Evolutionary conservation across 768 basidiomycete species (phyloP), one percentile per base, ranked within the genome.

Genomic region (Boletus vinaceobasis): DNA sequence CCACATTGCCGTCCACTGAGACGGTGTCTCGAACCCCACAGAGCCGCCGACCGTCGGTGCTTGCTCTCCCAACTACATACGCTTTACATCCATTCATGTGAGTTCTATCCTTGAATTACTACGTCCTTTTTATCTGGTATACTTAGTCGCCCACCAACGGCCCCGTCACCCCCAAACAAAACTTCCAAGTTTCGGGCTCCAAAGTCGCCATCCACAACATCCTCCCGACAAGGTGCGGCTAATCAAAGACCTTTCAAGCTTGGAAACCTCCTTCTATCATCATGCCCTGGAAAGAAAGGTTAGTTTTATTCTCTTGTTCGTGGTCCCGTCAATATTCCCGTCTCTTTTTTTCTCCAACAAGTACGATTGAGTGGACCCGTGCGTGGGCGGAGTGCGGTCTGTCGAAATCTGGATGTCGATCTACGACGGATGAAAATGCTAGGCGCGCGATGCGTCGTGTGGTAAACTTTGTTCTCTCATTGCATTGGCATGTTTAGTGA

Each of bases 231-330:
- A 50, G 40, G 26, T 39, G 17, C 56, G 55, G 2, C 48, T 57
- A 52, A 47, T 26, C 52, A 57, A 33, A 61, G 66, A 26, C 56
- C 60, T 11, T 71, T 73, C 29, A 64, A 64, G 13, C 71, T 96
- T 9, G 95, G 95, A n/a, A 98, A 98, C 69, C 73, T 98, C 21
- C 79, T 87, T 48, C 71, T 98, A 32, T 93, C 90, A 7, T 93
- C 90, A 7, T 98, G 96, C 74, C 95, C 95, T 3, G 95, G 95
- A 5, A 98, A 98, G 72, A 93, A 97, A 79, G 86, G 88, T 86
- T 31, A 10, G 70, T 55, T 27, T 7, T 37, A 37, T 50, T 46
- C 48, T n/a, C 48, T 31, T 42, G 3, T 8, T 15, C 50, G 8
- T 29, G 3, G 37, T 17, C 17, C 2, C 23, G 39, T 46, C 29